Conservation (phyloP, 1,284 basidiomycete species). For the Melampsora larici-populina region DNA sequence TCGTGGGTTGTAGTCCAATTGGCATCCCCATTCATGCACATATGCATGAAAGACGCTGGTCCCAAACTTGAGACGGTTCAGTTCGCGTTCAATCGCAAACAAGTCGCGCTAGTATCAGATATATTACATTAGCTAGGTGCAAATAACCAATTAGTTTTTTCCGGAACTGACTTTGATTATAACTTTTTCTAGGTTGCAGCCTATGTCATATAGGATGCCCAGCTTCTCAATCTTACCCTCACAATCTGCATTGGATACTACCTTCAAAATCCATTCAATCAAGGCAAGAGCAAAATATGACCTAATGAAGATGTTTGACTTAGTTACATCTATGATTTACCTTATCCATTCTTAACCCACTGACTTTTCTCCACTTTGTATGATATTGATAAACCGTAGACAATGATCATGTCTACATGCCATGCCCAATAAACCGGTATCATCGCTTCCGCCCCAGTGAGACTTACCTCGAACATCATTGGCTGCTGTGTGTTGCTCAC, state of each 20-base stretch:
- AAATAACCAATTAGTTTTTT: neutral
- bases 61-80: slow-evolving; percentile 2
- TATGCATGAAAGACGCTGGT: too few species aligned
- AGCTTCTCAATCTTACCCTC: neutral
- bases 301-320: neutral
- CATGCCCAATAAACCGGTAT: too few species aligned
- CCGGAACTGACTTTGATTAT: neutral
- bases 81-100: neutral
- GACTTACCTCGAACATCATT: neutral
- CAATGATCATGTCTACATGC: slow-evolving; percentile 13
- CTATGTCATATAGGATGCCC: slow-evolving; percentile 19
- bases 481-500: slow-evolving; percentile 8
- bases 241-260: neutral
- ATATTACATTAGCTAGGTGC: too few species aligned
- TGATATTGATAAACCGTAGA: neutral
- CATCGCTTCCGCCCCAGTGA: slow-evolving; percentile 8
- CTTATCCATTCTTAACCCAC: too few species aligned
- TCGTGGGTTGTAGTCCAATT: too few species aligned
- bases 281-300: slow-evolving; percentile 2
- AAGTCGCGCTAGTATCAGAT: neutral
- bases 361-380: neutral
- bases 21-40: too few species aligned
- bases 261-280: neutral
- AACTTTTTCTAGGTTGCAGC: slow-evolving; percentile 8
- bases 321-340: neutral